These are phyloP conservation scores for Penicillium sp. DNA, from an alignment of 2,329 filamentous ascomycete genomes.

Conservation along the genomic window DNA sequence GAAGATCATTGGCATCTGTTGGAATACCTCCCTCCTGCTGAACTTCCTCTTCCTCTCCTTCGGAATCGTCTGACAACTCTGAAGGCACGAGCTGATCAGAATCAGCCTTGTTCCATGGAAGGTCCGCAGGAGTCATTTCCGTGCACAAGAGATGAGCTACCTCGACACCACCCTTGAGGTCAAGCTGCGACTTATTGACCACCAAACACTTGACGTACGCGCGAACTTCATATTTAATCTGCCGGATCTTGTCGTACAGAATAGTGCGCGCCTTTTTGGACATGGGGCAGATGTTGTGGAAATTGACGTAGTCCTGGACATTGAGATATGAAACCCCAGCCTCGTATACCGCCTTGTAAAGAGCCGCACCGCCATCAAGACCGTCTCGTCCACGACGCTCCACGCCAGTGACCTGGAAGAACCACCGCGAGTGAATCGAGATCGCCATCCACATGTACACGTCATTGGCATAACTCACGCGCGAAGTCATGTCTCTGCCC, in stretches of 20 bases:
- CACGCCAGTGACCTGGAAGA: conserved; percentile 36
- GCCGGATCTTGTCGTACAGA: conserved; percentile 26
- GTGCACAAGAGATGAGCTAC: conserved; percentile 45
- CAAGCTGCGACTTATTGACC: conserved; percentile 36
- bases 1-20: neutral
- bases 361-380: conserved; percentile 44
- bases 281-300: conserved; percentile 27
- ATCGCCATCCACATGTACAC: conserved; percentile 52
- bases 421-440: conserved; percentile 46
- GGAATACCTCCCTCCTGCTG: conserved; percentile 4
- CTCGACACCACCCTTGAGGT: conserved; percentile 27
- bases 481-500: conserved; percentile 27
- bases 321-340: conserved; percentile 44
- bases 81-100: conserved; percentile 15
- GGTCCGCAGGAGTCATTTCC: conserved; percentile 36
- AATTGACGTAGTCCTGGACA: conserved; percentile 24
- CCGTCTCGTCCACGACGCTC: conserved; percentile 35
- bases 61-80: conserved; percentile 7
- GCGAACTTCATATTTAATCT: conserved; percentile 39
- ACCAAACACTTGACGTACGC: conserved; percentile 32
- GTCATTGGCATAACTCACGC: conserved; percentile 45
- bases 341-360: conserved; percentile 40
- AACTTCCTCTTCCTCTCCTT: neutral
- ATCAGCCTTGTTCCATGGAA: conserved; percentile 34
- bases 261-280: conserved; percentile 23